These are phyloP conservation scores for Syncephalastrum sp. DNA, from an alignment of 371 early-diverging fungal species.

Conservation along the genomic window DNA sequence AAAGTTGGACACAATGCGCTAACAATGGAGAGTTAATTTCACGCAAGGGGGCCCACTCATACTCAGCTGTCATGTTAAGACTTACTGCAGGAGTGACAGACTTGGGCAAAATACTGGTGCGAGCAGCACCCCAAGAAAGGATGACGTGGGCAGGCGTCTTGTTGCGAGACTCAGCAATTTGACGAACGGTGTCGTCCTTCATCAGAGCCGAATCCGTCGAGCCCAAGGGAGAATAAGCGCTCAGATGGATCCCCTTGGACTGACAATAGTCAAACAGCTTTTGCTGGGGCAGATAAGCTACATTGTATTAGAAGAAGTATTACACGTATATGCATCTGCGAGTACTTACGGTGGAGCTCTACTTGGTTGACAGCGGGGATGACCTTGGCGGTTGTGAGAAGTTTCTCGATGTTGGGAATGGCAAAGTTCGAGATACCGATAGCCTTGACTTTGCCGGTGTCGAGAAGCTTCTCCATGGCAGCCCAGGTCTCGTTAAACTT, in stretches of 20 bases:
- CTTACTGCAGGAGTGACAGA: constrained; percentile 44
- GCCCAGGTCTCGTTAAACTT: constrained; percentile 45
- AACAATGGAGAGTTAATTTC: not conserved
- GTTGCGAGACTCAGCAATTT: constrained; percentile 62
- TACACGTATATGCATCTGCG: constrained; percentile 37
- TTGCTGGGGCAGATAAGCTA: constrained; percentile 64
- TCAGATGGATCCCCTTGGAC: constrained; percentile 52
- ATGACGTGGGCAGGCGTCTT: constrained; percentile 75
- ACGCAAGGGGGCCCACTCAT: not conserved
- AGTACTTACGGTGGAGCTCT: constrained; percentile 79
- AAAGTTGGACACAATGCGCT: constrained; percentile 48
- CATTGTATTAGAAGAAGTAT: not conserved
- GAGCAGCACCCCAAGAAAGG: constrained; percentile 76
- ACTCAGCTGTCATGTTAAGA: not conserved
- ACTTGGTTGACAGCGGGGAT: constrained; percentile 70
- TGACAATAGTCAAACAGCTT: constrained; percentile 57
- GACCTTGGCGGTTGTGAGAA: constrained; percentile 54
- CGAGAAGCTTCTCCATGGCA: constrained; percentile 60
- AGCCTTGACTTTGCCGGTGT: constrained; percentile 62
- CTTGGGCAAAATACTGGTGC: constrained; percentile 57
- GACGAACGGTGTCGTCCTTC: constrained; percentile 45
- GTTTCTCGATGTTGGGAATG: constrained; percentile 45
- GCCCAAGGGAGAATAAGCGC: constrained; percentile 77
- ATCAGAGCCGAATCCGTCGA: constrained; percentile 42
- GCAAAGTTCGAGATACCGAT: constrained; percentile 71